phyloP scores from a whole-genome alignment of 441 rosid species.

The Jatropha podagrica region DNA sequence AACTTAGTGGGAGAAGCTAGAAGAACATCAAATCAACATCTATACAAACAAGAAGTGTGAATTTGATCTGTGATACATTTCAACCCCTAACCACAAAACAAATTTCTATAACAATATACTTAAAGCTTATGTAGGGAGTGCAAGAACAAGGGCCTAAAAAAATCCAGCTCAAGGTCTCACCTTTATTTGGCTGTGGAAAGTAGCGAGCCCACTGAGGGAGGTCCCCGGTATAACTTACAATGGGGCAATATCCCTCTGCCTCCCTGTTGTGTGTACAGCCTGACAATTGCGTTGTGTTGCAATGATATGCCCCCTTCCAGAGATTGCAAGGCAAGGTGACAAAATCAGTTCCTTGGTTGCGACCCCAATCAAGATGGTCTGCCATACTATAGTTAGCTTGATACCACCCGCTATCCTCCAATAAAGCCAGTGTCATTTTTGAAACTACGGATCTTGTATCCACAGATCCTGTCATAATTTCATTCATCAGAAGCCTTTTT shows the following conservation, averaged over 20 bases:
- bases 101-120: neutral
- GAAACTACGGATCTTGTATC: constrained; percentile 98
- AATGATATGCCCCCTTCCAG: constrained; percentile 96
- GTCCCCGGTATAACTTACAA: constrained; percentile 88
- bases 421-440: constrained; percentile 91
- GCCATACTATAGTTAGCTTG: constrained; percentile 98
- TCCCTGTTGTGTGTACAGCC: constrained; percentile 99
- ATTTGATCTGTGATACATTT: neutral
- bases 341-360: constrained; percentile 90
- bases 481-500: constrained; percentile 97
- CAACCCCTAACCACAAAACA: neutral
- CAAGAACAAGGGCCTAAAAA: neutral
- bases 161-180: constrained; percentile 31
- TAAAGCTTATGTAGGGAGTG: too few species aligned
- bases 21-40: neutral
- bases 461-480: constrained; percentile 99
- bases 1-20: neutral
- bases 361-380: constrained; percentile 97
- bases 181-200: constrained; percentile 97
- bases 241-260: constrained; percentile 99
- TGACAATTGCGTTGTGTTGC: constrained; percentile 89
- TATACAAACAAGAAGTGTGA: neutral
- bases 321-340: constrained; percentile 89
- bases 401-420: constrained; percentile 99
- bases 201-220: constrained; percentile 98